Evolutionary conservation across 257 asterid genomes (phyloP).

Genomic region (Primulina huaijiensis): DNA sequence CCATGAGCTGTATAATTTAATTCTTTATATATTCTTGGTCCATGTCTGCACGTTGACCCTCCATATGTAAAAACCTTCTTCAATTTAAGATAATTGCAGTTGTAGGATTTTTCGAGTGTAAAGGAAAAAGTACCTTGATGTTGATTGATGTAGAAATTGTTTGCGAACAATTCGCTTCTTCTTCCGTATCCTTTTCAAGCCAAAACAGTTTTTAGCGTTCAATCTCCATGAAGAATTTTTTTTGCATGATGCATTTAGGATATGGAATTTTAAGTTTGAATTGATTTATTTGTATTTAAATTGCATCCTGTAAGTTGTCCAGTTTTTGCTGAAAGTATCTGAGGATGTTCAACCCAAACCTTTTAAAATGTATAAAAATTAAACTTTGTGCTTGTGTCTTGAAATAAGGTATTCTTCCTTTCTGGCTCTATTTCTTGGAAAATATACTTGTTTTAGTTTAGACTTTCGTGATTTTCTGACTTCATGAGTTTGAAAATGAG

Average conservation of each 20-base stretch:
- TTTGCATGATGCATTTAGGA: not conserved
- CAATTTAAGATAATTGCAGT: not conserved
- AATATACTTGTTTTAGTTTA: not conserved
- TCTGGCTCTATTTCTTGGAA: not conserved
- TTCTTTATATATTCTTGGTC: not conserved
- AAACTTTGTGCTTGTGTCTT: not conserved
- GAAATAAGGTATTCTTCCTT: slow-evolving; percentile 2
- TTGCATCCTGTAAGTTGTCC: not conserved
- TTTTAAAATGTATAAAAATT: not conserved
- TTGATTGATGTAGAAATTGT: not conserved
- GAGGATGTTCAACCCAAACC: no score
- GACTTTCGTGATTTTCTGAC: not conserved
- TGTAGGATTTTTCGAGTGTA: not conserved
- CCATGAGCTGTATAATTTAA: not conserved
- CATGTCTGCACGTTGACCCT: not conserved
- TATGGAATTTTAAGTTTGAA: not conserved
- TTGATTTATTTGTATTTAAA: not conserved
- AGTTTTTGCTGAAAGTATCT: no score
- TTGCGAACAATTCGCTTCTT: not conserved
- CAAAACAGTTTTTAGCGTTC: not conserved
- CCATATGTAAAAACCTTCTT: not conserved
- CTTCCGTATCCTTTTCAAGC: not conserved
- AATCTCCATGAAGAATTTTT: no score
- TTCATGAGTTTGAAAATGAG: not conserved
- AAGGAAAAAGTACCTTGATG: not conserved